Evolutionary conservation across 345 rosid genomes (phyloP).

Genomic region (Salix brachista): DNA sequence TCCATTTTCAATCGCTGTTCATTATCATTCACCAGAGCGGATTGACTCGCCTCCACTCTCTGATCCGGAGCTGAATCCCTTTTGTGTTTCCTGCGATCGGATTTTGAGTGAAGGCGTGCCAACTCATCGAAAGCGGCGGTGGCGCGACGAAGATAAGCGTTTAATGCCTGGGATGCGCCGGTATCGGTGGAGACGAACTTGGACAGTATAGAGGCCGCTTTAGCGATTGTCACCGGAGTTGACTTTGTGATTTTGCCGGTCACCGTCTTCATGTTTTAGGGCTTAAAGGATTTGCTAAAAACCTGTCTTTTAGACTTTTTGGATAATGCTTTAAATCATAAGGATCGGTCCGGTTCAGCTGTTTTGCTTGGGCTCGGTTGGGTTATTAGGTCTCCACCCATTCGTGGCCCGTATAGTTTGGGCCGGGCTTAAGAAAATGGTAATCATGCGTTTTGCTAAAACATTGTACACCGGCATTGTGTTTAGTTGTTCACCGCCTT

Average conservation of each 20-base stretch:
- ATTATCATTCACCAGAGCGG: neutral
- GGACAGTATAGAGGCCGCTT: conserved; percentile 1
- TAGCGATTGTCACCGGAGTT: neutral
- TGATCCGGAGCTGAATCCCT: neutral
- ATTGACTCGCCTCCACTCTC: neutral
- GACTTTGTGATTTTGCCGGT: neutral
- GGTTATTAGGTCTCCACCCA: neutral
- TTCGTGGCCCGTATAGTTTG: neutral
- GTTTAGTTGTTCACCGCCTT: too few species aligned
- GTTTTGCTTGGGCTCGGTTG: neutral
- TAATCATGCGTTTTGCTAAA: too few species aligned
- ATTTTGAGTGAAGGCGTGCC: neutral
- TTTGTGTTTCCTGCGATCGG: neutral
- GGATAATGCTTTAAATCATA: neutral
- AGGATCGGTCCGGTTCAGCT: neutral
- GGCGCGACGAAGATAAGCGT: conserved; percentile 4
- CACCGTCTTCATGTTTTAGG: conserved; percentile 3
- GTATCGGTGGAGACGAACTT: neutral
- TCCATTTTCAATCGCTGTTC: neutral
- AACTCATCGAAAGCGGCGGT: conserved; percentile 1
- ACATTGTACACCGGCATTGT: too few species aligned
- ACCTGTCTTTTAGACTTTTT: neutral
- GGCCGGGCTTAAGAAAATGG: neutral
- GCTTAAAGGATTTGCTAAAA: neutral
- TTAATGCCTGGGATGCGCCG: conserved; percentile 2